A percentile compares a stretch with the other conserved stretches of the same genome.
phyloP scores from a whole-genome alignment of 1,284 basidiomycete genomes.

The Leccinum griseonigrum region DNA sequence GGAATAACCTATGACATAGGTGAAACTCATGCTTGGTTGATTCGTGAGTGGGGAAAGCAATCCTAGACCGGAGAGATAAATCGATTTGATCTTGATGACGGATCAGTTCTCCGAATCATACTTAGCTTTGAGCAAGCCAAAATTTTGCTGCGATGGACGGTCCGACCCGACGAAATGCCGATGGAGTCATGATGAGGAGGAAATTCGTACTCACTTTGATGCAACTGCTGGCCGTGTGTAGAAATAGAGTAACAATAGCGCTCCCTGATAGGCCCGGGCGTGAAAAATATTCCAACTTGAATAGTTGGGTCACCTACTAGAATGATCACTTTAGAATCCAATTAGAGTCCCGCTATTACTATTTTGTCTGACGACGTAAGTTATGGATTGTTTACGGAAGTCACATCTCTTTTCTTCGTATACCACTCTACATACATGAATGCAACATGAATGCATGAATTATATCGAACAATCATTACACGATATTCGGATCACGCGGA shows the following conservation, averaged over 20 bases:
- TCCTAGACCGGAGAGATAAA: background rate
- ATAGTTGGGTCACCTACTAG: too few species aligned
- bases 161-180: background rate
- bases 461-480: background rate
- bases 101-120: background rate
- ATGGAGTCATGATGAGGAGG: background rate
- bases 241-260: too few species aligned
- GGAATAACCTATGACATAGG: conserved; percentile 40
- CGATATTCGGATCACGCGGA: background rate
- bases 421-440: background rate
- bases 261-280: too few species aligned
- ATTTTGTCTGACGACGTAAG: too few species aligned
- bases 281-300: too few species aligned
- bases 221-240: too few species aligned
- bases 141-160: background rate
- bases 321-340: too few species aligned
- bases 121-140: background rate
- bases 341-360: too few species aligned
- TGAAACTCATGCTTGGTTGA: conserved; percentile 24
- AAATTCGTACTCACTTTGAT: background rate
- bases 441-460: background rate
- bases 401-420: background rate
- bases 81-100: background rate
- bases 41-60: background rate
- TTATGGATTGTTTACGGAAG: too few species aligned